Evolutionary conservation across 257 asterid species (phyloP).

Genomic region (Solanum chmielewskii): DNA sequence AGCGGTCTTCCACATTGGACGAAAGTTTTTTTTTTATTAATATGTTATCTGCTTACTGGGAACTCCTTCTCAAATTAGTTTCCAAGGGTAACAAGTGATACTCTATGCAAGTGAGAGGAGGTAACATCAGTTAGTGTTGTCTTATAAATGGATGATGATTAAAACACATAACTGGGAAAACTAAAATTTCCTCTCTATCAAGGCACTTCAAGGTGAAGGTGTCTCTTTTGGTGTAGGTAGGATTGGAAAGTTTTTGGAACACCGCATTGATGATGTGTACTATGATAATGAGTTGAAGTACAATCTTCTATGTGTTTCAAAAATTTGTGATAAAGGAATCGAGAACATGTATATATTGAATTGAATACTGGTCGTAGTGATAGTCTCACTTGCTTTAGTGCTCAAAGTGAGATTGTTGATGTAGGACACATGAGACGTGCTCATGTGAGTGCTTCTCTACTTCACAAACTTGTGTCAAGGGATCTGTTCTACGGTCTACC

Average conservation of each 20-base stretch:
- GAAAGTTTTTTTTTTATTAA: too few relatives aligned
- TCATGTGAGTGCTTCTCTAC: too few relatives aligned
- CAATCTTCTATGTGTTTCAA: neutral
- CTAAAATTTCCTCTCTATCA: neutral
- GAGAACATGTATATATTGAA: too few relatives aligned
- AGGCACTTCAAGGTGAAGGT: neutral
- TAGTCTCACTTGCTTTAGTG: too few relatives aligned
- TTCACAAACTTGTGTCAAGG: too few relatives aligned
- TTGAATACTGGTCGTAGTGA: too few relatives aligned
- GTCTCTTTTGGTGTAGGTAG: neutral
- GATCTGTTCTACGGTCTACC: too few relatives aligned
- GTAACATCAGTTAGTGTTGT: too few relatives aligned
- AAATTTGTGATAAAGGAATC: neutral
- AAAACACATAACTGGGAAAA: neutral
- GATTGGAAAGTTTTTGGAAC: neutral
- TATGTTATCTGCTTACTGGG: neutral
- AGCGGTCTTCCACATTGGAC: neutral
- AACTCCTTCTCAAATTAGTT: neutral
- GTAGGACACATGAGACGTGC: too few relatives aligned
- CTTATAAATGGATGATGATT: too few relatives aligned
- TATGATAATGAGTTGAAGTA: neutral
- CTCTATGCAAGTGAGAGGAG: neutral
- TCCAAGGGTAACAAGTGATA: neutral
- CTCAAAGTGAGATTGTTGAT: too few relatives aligned
- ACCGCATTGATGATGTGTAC: neutral